phyloP scores from a whole-genome alignment of 176 grass and related monocot species.

The Lolium rigidum region DNA sequence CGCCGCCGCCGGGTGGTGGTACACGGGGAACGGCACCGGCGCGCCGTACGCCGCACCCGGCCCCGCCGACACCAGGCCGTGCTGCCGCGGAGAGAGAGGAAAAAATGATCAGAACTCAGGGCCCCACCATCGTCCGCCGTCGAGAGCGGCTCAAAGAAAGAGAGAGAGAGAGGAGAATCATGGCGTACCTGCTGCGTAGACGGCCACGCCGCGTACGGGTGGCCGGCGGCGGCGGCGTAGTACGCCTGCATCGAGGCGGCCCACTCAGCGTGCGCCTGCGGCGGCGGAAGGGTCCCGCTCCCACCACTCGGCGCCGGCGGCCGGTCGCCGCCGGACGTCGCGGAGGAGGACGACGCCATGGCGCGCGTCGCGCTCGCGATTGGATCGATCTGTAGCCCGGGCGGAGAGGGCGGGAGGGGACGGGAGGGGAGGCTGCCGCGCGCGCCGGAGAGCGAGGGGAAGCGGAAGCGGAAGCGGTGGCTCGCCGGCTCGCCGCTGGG shows the following conservation, averaged over 20 bases:
- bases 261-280: constrained; percentile 46
- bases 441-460: not conserved
- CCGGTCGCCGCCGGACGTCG: constrained; percentile 48
- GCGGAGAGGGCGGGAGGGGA: not conserved
- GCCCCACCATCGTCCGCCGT: too few species aligned
- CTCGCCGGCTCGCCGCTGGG: constrained; percentile 26
- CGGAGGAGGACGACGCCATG: constrained; percentile 56
- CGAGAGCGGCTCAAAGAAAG: not conserved
- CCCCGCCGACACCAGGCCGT: constrained; percentile 54
- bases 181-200: constrained; percentile 59
- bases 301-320: constrained; percentile 35
- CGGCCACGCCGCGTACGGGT: constrained; percentile 62
- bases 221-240: constrained; percentile 48
- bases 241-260: constrained; percentile 61
- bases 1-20: constrained; percentile 41
- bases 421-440: not conserved
- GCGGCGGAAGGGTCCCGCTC: not conserved
- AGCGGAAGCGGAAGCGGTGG: not conserved
- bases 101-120: constrained; percentile 35
- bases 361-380: too few species aligned
- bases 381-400: not conserved
- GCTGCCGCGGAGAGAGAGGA: not conserved
- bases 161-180: not conserved
- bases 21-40: constrained; percentile 62
- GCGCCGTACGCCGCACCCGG: constrained; percentile 49